Conservation (phyloP, 352 stramenopile species). For the Phytopythium litorale region DNA sequence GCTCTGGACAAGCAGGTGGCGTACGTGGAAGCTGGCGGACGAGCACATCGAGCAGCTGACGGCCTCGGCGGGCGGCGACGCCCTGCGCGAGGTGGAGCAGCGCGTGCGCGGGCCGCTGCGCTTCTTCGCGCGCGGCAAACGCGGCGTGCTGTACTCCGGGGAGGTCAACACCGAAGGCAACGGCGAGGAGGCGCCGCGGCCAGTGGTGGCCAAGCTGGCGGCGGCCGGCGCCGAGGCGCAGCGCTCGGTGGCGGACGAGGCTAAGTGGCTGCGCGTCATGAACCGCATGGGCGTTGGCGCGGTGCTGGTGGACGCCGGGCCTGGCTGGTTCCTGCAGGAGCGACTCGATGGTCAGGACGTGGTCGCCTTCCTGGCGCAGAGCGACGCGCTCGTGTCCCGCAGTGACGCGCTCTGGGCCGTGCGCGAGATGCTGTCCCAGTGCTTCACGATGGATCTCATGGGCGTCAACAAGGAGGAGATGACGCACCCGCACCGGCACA, state of each 20-base stretch:
- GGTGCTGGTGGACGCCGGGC: slow-evolving; percentile 29
- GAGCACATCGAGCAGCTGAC: slow-evolving; percentile 56
- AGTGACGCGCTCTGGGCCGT: slow-evolving; percentile 47
- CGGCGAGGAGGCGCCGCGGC: neutral
- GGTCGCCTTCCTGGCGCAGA: slow-evolving; percentile 47
- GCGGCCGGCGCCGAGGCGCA: slow-evolving; percentile 16
- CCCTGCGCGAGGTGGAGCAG: slow-evolving; percentile 16
- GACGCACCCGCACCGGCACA: slow-evolving; percentile 73
- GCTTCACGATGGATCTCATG: slow-evolving; percentile 69
- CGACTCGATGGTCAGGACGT: slow-evolving; percentile 50
- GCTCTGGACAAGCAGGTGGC: slow-evolving; percentile 28
- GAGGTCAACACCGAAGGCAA: slow-evolving; percentile 11
- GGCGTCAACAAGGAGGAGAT: slow-evolving; percentile 82
- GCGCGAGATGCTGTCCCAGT: slow-evolving; percentile 63
- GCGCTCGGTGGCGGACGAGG: slow-evolving; percentile 44
- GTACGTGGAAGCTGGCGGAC: slow-evolving; percentile 57
- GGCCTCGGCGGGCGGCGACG: slow-evolving; percentile 8
- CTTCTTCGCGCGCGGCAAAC: slow-evolving; percentile 70
- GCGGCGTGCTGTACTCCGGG: slow-evolving; percentile 52
- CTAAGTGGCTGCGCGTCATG: slow-evolving; percentile 49
- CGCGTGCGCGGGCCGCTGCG: slow-evolving; percentile 24
- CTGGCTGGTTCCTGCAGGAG: slow-evolving; percentile 62
- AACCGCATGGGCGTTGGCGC: slow-evolving; percentile 65
- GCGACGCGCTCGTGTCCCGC: slow-evolving; percentile 18
- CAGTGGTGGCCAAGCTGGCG: slow-evolving; percentile 54